Evolutionary conservation across 1,284 basidiomycete species (phyloP).

Genomic region (Ganoderma boninense): DNA sequence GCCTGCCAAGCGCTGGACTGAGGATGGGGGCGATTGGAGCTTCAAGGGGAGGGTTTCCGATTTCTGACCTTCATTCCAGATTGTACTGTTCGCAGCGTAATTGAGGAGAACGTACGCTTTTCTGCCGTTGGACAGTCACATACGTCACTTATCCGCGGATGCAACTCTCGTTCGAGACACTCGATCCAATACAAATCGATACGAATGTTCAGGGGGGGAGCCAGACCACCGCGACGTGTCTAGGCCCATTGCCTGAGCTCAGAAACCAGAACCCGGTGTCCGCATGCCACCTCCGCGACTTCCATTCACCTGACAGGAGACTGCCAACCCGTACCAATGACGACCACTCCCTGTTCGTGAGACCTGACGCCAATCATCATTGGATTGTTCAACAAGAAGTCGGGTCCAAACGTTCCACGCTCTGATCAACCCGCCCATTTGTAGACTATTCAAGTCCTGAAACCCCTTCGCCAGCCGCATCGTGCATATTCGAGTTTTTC

Average conservation of each 20-base stretch:
- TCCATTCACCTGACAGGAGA: not conserved
- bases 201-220: not conserved
- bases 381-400: not conserved
- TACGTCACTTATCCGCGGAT: not conserved
- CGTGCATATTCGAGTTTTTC: too few relatives aligned
- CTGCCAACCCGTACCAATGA: not conserved
- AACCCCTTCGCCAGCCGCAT: too few relatives aligned
- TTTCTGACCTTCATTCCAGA: conserved; percentile 53
- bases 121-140: not conserved
- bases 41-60: conserved; percentile 85
- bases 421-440: not conserved
- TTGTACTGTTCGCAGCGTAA: not conserved
- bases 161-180: not conserved
- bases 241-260: not conserved
- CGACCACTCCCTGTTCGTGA: not conserved
- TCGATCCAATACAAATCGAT: not conserved
- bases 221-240: not conserved
- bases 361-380: not conserved
- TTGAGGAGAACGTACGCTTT: not conserved
- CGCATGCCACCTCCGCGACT: not conserved
- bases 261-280: not conserved
- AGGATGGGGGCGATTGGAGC: conserved; percentile 80
- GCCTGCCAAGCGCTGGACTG: conserved; percentile 69
- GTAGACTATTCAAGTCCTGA: too few relatives aligned
- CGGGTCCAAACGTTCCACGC: not conserved